Percentiles rank a stretch among this genome's conserved stretches.
Conservation (phyloP, 1,284 basidiomycete species). For the Moesziomyces sp. region DNA sequence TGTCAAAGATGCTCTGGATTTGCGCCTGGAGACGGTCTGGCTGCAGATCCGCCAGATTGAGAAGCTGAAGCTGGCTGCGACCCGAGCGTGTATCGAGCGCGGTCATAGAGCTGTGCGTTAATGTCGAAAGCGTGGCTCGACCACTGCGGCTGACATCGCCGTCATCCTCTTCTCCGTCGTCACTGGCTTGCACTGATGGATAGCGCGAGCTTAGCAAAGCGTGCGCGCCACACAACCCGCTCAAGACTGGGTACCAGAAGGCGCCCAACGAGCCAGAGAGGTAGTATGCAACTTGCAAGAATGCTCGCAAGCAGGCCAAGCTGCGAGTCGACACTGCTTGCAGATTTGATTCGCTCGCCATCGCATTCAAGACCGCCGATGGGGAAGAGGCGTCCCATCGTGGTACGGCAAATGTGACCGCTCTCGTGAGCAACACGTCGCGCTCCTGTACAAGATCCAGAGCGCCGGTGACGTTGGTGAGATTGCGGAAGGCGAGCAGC, state of each 20-base stretch:
- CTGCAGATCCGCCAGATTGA: conserved; percentile 33
- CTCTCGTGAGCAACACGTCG: conserved; percentile 88
- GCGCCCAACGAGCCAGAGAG: conserved; percentile 84
- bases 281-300: conserved; percentile 81
- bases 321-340: conserved; percentile 83
- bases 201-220: conserved; percentile 22
- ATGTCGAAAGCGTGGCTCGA: conserved; percentile 35
- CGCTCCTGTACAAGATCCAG: conserved; percentile 84
- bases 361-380: not conserved
- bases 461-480: conserved; percentile 89
- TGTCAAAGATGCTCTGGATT: conserved; percentile 56
- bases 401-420: conserved; percentile 83
- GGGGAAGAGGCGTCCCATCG: conserved; percentile 34
- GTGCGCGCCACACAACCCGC: conserved; percentile 68
- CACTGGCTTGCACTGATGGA: conserved; percentile 1
- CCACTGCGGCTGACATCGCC: conserved; percentile 11
- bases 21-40: conserved; percentile 32
- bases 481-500: conserved; percentile 81
- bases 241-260: conserved; percentile 91
- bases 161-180: conserved; percentile 4
- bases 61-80: conserved; percentile 38
- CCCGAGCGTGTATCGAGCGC: conserved; percentile 41
- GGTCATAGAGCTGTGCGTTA: conserved; percentile 35
- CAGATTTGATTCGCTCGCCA: conserved; percentile 12
- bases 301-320: conserved; percentile 85